Conservation (phyloP, 139 green algal species). For the Raphidocelis subcapitata region DNA sequence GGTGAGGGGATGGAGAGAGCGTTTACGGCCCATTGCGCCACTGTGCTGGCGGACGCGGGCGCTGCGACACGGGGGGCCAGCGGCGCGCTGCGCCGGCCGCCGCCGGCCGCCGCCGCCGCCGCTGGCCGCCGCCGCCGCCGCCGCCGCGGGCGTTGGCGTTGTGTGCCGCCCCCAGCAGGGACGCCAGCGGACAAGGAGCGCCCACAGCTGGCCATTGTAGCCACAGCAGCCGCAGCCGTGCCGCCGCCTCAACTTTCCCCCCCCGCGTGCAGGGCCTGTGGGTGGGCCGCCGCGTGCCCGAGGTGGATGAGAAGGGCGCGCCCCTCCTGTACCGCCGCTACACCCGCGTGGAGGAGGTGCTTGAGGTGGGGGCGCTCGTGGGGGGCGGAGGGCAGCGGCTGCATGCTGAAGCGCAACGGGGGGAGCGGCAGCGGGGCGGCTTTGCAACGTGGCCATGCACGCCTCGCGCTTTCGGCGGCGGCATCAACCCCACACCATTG, state of each 20-base stretch:
- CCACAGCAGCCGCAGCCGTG: background rate
- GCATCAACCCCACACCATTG: background rate
- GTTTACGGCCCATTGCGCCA: too few species aligned
- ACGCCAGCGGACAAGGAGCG: too few species aligned
- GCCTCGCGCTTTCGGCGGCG: background rate
- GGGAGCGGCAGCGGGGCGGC: too few species aligned
- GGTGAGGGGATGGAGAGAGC: background rate
- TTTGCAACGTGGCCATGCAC: background rate
- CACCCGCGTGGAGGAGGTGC: constrained; percentile 9
- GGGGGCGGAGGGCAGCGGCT: too few species aligned
- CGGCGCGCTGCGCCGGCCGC: too few species aligned
- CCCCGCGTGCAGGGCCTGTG: constrained; percentile 13
- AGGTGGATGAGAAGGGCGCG: constrained; percentile 25
- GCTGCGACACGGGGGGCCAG: too few species aligned
- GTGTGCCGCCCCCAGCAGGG: too few species aligned
- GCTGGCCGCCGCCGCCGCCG: too few species aligned
- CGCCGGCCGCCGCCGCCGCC: too few species aligned
- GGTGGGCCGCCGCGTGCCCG: constrained; percentile 22
- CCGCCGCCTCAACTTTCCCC: background rate
- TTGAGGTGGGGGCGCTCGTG: background rate
- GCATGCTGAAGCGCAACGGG: background rate
- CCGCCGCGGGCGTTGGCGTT: too few species aligned
- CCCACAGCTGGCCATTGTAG: too few species aligned
- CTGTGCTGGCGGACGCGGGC: too few species aligned
- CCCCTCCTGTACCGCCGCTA: constrained; percentile 31